Base-by-base conservation (phyloP, 768 basidiomycete genomes). In the Tulasnella calospora region DNA sequence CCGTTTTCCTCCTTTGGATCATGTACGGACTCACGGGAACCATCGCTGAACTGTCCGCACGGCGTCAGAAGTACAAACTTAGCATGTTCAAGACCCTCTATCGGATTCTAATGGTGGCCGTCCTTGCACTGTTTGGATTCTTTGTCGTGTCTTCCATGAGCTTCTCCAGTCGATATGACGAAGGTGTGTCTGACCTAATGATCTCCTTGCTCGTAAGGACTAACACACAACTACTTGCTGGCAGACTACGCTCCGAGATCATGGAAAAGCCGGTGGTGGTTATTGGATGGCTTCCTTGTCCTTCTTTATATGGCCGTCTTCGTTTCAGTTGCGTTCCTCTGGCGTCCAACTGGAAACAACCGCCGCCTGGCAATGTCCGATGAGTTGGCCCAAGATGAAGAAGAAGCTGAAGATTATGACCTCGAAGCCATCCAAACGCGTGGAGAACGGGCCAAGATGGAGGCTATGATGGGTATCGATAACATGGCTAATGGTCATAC, bases 1-100 rank as follows among this genome's bases (percentile, higher is more conserved):
- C 95, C 78, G 92, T 92, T 1, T 99, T 98, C 87, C 88, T 99
- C 35, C 88, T 97, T 80, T 99, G 97, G 97, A 98, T 97, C 74
- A 89, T 97, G 86, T 92, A 96, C 83, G 89, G 93, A 15, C 86
- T 98, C 72, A 96, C 95, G 94, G 95, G 92, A 17, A 99, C 98
- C 0, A 96, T 98, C 83, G 85, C 88, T 6, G 94, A 98, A 83
- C 89, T 99, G 27, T 89, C 89, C 36, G 88, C 91, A 17, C 90
- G 96, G 74, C 96, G 97, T 82, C 94, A 96, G 83, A 89, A 88
- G 76, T 94, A 92, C 86, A 96, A 95, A 82, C 85, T 94, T 27
- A 86, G 87, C 41, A 97, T 98, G 96, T 99, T 98, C 87, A 89
- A 90, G 81, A 89, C 89, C 77, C 86, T 99, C 23, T 91, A 98